phyloP scores from a whole-genome alignment of 306 rosid genomes.

The Myrica gale region DNA sequence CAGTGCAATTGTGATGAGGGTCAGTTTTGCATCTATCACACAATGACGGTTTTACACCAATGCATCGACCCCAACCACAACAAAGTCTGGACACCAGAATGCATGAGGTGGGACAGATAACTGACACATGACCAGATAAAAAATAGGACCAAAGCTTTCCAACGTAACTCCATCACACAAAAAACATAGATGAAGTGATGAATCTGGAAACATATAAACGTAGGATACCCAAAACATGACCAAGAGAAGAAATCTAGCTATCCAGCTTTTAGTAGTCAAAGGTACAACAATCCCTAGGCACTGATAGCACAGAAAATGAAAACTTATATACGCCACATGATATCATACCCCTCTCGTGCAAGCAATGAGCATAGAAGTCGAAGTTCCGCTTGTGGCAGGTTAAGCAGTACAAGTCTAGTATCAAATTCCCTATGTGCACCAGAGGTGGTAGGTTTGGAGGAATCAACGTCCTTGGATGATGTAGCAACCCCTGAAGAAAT shows the following conservation, averaged over 20 bases:
- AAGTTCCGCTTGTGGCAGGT: conserved; percentile 79
- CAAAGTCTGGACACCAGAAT: background rate
- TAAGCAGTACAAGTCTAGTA: conserved; percentile 51
- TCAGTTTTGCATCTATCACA: background rate
- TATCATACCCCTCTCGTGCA: conserved; percentile 89
- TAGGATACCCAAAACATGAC: background rate
- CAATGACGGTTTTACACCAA: background rate
- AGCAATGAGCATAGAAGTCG: conserved; percentile 88
- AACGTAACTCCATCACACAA: background rate
- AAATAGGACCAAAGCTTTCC: background rate
- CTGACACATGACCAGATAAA: background rate
- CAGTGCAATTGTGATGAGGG: background rate
- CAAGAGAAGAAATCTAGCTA: background rate
- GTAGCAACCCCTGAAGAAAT: conserved; percentile 44
- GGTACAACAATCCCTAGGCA: background rate
- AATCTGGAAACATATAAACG: background rate
- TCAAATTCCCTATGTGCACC: conserved; percentile 45
- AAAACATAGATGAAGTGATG: background rate
- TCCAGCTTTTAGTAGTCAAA: background rate
- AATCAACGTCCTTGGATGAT: conserved; percentile 41
- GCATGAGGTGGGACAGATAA: background rate
- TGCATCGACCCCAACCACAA: background rate
- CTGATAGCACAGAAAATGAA: conserved; percentile 13
- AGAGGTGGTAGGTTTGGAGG: conserved; percentile 49
- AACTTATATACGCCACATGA: conserved; percentile 12